A percentile compares a stretch with the other conserved stretches of the same genome.
These are phyloP conservation scores for Daldinia decipiens DNA, from an alignment of 495 filamentous ascomycete species.

Conservation along the genomic window DNA sequence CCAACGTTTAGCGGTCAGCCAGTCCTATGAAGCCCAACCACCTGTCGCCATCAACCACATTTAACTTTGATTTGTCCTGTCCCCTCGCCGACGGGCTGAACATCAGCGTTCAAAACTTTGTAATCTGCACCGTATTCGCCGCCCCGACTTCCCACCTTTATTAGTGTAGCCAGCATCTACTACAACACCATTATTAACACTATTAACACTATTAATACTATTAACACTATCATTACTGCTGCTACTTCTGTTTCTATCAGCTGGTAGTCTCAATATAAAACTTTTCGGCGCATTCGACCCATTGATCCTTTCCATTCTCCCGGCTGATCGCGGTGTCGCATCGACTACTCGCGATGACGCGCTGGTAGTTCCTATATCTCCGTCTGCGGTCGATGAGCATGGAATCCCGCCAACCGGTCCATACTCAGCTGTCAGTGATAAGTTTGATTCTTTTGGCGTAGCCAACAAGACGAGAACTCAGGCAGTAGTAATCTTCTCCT, in stretches of 20 bases:
- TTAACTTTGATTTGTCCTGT: constrained; percentile 38
- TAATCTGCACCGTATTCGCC: constrained; percentile 37
- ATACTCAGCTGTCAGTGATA: constrained; percentile 39
- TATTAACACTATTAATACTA: background rate
- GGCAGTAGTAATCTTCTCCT: constrained; percentile 3
- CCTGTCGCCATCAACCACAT: constrained; percentile 40
- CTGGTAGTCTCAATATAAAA: background rate
- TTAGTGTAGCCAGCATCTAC: constrained; percentile 2
- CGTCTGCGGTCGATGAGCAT: constrained; percentile 42
- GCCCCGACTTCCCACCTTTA: constrained; percentile 27
- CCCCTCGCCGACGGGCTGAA: constrained; percentile 32
- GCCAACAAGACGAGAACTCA: constrained; percentile 14
- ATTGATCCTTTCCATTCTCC: constrained; percentile 13
- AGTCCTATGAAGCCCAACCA: constrained; percentile 46
- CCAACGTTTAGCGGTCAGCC: constrained; percentile 34
- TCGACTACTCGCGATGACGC: constrained; percentile 41
- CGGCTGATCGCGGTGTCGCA: constrained; percentile 36
- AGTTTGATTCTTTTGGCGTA: constrained; percentile 29
- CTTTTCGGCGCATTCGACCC: constrained; percentile 21
- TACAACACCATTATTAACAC: background rate
- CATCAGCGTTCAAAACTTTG: constrained; percentile 34
- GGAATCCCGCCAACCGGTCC: constrained; percentile 36
- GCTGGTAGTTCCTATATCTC: constrained; percentile 35
- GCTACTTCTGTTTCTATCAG: background rate
- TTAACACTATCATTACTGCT: constrained; percentile 3